phyloP scores from a whole-genome alignment of 139 green algal genomes.

The Deuterostichococcus epilithicus region DNA sequence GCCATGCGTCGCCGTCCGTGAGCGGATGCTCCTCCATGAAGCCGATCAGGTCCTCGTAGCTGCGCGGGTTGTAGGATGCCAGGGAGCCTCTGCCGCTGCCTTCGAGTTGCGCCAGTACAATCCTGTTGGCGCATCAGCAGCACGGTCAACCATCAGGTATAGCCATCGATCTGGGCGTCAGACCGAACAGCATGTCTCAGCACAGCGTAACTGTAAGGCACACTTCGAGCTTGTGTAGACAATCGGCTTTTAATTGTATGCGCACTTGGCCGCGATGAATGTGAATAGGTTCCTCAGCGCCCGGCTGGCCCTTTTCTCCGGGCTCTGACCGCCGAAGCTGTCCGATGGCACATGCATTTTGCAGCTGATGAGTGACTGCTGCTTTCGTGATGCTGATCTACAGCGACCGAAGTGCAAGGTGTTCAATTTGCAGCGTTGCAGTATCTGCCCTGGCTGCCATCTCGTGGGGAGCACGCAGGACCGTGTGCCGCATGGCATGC shows the following conservation, averaged over 20 bases:
- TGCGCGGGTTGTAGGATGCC: constrained; percentile 43
- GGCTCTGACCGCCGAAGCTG: constrained; percentile 67
- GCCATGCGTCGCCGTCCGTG: constrained; percentile 43
- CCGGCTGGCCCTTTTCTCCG: constrained; percentile 62
- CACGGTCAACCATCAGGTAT: not conserved
- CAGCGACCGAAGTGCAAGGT: no score
- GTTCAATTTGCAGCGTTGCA: no score
- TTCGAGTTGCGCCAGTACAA: constrained; percentile 70
- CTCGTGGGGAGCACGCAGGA: no score
- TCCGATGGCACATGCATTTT: constrained; percentile 15
- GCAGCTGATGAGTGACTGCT: not conserved
- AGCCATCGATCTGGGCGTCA: not conserved
- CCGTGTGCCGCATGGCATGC: no score
- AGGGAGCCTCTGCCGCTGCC: constrained; percentile 56
- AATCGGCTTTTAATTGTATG: no score
- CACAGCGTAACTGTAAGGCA: no score
- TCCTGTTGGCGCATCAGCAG: not conserved
- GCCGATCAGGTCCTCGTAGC: constrained; percentile 16
- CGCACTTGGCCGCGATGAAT: constrained; percentile 62
- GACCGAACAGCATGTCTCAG: not conserved
- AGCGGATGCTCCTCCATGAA: constrained; percentile 36
- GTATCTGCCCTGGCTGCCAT: no score
- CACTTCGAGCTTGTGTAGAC: no score
- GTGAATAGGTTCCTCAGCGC: constrained; percentile 69
- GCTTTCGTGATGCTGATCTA: no score